phyloP scores from a whole-genome alignment of 306 rosid genomes.

The Alnus rubra region DNA sequence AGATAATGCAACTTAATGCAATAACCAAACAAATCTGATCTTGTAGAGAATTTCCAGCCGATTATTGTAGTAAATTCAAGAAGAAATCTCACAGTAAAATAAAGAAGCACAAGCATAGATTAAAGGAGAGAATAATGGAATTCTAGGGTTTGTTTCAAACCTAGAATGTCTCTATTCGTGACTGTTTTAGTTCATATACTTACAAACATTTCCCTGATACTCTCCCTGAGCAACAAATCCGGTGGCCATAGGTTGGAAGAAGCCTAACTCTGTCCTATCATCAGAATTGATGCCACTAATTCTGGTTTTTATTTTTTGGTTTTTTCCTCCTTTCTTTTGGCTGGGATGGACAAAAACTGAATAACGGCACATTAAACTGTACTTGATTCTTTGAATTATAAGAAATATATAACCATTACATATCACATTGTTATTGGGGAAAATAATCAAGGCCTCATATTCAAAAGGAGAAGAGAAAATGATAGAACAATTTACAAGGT shows the following conservation, averaged over 20 bases:
- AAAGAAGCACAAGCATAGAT: too few species aligned
- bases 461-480: neutral
- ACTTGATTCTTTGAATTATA: neutral
- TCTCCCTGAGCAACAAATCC: too few species aligned
- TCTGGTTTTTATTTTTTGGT: neutral
- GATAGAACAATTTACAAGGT: neutral
- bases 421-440: neutral
- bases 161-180: too few species aligned
- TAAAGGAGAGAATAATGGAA: too few species aligned
- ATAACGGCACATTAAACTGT: neutral
- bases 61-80: too few species aligned
- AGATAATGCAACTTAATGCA: slow-evolving; percentile 10
- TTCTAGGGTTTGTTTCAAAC: too few species aligned
- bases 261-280: neutral
- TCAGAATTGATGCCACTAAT: neutral
- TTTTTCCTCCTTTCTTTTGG: neutral
- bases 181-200: too few species aligned
- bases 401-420: neutral
- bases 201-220: too few species aligned
- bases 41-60: too few species aligned
- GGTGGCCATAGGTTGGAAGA: neutral
- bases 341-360: neutral
- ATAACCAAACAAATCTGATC: slow-evolving; percentile 8
- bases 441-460: neutral
- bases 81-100: too few species aligned